Conservation (phyloP, 1,139 yeast species). For the Yamadazyma siamensis region DNA sequence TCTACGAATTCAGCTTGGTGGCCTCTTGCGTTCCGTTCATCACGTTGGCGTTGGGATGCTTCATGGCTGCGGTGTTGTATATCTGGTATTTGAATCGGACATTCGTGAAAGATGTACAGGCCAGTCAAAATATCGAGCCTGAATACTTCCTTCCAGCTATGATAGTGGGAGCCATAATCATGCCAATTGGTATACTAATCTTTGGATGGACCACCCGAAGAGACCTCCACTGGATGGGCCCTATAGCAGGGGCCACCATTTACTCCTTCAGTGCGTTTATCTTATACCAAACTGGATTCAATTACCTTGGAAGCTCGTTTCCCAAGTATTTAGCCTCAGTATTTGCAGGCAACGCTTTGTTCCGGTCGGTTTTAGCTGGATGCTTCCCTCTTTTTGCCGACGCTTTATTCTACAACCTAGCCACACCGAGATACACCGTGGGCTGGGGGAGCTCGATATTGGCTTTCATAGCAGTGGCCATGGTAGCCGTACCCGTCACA, state of each 20-base stretch:
- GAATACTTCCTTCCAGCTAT: conserved; percentile 60
- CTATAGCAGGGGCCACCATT: conserved; percentile 26
- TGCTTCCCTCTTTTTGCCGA: conserved; percentile 30
- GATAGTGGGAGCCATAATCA: conserved; percentile 24
- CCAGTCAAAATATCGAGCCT: conserved; percentile 45
- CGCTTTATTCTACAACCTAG: conserved; percentile 45
- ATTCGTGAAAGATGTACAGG: conserved; percentile 25
- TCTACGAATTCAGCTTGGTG: conserved; percentile 25
- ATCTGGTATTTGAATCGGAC: conserved; percentile 15
- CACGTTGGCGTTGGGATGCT: conserved; percentile 18
- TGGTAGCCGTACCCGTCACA: conserved; percentile 66
- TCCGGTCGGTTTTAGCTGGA: conserved; percentile 27
- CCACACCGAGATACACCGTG: conserved; percentile 32
- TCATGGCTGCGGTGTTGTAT: conserved; percentile 24
- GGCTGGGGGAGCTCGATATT: conserved; percentile 68
- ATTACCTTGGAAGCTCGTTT: conserved; percentile 64
- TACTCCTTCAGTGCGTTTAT: conserved; percentile 28
- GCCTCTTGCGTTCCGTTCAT: conserved; percentile 18
- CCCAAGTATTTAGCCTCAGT: conserved; percentile 32
- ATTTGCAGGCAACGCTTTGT: conserved; percentile 28
- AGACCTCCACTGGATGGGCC: conserved; percentile 29
- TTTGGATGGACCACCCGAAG: conserved; percentile 30
- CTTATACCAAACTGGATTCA: conserved; percentile 34
- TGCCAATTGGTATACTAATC: conserved; percentile 31
- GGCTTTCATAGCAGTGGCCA: conserved; percentile 51